Evolutionary conservation across 768 basidiomycete species (phyloP).

Genomic region (Mycena sanguinolenta): DNA sequence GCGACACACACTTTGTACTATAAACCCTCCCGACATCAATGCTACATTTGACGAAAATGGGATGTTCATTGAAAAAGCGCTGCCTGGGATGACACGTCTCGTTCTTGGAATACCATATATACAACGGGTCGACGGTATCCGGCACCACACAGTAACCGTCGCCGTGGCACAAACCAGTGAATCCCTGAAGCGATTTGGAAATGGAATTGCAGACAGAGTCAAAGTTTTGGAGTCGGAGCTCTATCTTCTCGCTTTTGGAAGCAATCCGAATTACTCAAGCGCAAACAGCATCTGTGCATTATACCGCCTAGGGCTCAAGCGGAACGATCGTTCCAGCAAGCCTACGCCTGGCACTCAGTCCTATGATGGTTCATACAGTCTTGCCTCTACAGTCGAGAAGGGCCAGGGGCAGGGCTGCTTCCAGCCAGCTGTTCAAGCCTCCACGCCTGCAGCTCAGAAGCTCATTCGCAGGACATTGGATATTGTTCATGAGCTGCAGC

Average conservation of each 20-base stretch:
- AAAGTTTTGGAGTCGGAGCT: neutral
- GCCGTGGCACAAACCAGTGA: neutral
- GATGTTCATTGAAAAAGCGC: neutral
- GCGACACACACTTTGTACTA: neutral
- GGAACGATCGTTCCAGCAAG: slow-evolving; percentile 1
- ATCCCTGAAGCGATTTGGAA: neutral
- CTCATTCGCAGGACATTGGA: neutral
- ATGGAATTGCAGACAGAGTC: neutral
- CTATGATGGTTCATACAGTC: neutral
- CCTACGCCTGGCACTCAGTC: neutral
- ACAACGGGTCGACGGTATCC: neutral
- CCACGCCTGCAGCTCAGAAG: neutral
- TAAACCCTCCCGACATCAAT: slow-evolving; percentile 6
- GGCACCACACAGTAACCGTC: neutral
- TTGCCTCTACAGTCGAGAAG: slow-evolving; percentile 1
- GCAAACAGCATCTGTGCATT: neutral
- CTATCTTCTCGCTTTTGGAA: neutral
- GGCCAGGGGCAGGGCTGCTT: slow-evolving; percentile 1
- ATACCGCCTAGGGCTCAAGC: slow-evolving; percentile 3
- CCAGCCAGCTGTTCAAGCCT: slow-evolving; percentile 4
- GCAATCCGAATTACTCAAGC: neutral
- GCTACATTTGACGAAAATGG: neutral
- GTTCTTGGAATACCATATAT: neutral
- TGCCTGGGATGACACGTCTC: slow-evolving; percentile 1
- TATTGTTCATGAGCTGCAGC: slow-evolving; percentile 9